Conservation (phyloP, 805 yeast genomes). For the Kodamaea neixiangensis region DNA sequence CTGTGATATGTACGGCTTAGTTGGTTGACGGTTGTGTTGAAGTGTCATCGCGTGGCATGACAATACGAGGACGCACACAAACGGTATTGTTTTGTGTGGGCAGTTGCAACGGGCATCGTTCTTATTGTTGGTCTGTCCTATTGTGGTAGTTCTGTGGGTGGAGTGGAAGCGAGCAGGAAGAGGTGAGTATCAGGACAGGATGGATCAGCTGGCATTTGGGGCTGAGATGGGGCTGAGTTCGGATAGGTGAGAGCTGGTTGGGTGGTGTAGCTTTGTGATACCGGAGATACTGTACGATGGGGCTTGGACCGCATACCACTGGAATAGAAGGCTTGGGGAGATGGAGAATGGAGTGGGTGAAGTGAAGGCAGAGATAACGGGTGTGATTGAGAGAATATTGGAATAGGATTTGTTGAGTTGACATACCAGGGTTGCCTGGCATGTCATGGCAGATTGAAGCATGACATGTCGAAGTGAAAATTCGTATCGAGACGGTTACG, state of each 20-base stretch:
- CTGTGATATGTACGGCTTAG: not conserved
- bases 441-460: no score
- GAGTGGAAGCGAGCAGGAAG: not conserved
- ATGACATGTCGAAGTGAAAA: no score
- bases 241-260: no score
- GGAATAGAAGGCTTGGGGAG: not conserved
- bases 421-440: not conserved
- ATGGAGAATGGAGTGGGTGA: no score
- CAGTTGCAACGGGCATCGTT: not conserved
- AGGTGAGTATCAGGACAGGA: no score
- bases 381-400: not conserved
- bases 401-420: not conserved
- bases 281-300: no score
- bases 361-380: no score
- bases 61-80: slow-evolving; percentile 4
- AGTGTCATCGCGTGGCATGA: not conserved
- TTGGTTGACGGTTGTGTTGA: not conserved
- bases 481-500: not conserved
- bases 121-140: not conserved
- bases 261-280: no score
- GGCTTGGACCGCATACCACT: no score
- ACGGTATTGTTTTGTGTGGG: not conserved
- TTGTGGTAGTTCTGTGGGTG: no score
- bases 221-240: no score
- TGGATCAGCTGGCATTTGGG: no score